These are phyloP conservation scores for Bullera alba DNA, from an alignment of 768 basidiomycete species.

Conservation along the genomic window DNA sequence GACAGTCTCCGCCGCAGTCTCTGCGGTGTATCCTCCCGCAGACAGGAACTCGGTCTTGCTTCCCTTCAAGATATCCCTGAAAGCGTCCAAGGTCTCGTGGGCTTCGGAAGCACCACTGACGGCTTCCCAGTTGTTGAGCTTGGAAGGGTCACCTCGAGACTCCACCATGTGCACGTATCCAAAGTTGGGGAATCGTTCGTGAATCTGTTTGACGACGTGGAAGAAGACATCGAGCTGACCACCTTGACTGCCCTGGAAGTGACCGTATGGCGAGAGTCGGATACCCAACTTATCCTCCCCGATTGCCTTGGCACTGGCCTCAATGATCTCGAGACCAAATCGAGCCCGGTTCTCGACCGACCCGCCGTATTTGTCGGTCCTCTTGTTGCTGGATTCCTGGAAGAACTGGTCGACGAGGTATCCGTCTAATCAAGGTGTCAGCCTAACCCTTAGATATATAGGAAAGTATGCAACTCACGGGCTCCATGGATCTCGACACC, in stretches of 20 bases:
- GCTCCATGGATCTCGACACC: conserved; percentile 53
- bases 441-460: not conserved
- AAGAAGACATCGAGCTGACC: conserved; percentile 4
- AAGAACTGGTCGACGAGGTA: conserved; percentile 58
- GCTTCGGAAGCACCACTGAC: conserved; percentile 10
- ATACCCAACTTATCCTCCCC: conserved; percentile 56
- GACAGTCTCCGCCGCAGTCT: conserved; percentile 10
- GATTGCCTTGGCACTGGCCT: conserved; percentile 53
- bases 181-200: conserved; percentile 9
- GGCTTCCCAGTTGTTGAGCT: conserved; percentile 6
- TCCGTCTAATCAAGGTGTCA: conserved; percentile 1
- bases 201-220: conserved; percentile 2
- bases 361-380: conserved; percentile 65
- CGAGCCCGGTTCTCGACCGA: conserved; percentile 56
- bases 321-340: conserved; percentile 56
- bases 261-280: conserved; percentile 58
- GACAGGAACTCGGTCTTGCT: conserved; percentile 14
- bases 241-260: conserved; percentile 47
- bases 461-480: conserved; percentile 41
- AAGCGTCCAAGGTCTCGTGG: conserved; percentile 5
- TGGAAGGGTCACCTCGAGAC: conserved; percentile 15
- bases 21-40: conserved; percentile 20
- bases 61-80: conserved; percentile 7
- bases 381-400: conserved; percentile 54
- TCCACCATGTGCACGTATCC: conserved; percentile 23